Evolutionary conservation across 2,329 filamentous ascomycete species (phyloP).

Genomic region (Epichloe typhina): DNA sequence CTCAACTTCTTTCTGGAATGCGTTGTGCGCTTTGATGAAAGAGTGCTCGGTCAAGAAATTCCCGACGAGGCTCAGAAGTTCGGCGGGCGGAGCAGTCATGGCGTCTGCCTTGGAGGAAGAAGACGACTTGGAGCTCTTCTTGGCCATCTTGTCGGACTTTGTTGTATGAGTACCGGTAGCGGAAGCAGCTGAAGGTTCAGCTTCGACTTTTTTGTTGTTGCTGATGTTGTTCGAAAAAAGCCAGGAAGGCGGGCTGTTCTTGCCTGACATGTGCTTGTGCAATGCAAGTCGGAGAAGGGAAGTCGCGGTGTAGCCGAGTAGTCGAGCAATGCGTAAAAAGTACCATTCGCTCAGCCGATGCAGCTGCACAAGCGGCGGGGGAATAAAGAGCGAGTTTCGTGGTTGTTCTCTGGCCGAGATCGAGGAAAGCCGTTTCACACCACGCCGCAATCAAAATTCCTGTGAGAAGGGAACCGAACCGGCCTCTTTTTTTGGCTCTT

Average conservation of each 20-base stretch:
- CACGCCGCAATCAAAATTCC: constrained; percentile 1
- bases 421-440: background rate
- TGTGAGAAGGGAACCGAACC: constrained; percentile 5
- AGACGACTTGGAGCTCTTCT: constrained; percentile 16
- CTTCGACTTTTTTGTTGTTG: constrained; percentile 4
- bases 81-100: constrained; percentile 32
- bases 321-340: background rate
- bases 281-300: constrained; percentile 5
- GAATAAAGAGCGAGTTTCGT: background rate
- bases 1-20: constrained; percentile 50
- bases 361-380: background rate
- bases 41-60: constrained; percentile 52
- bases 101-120: constrained; percentile 10
- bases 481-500: background rate
- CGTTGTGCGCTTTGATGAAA: constrained; percentile 46
- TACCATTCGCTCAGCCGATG: background rate
- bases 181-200: background rate
- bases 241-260: constrained; percentile 25
- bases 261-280: constrained; percentile 18
- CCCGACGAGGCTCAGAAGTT: constrained; percentile 54
- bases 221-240: constrained; percentile 29
- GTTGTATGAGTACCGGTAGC: background rate
- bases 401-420: background rate
- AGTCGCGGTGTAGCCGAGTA: background rate
- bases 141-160: constrained; percentile 20